These are phyloP conservation scores for Malus hybrid DNA, from an alignment of 331 rosid species.

Conservation along the genomic window DNA sequence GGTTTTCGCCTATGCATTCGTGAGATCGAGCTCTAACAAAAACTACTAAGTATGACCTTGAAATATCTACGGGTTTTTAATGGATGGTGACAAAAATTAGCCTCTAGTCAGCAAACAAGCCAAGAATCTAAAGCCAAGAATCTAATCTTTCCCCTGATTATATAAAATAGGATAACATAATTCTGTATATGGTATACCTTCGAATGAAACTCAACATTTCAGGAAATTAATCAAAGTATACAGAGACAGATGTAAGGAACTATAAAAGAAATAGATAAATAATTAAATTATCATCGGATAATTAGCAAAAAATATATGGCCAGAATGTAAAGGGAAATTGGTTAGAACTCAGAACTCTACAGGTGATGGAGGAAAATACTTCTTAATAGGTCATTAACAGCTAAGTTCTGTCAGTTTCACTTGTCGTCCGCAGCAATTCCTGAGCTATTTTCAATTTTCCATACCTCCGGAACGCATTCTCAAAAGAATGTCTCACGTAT, in stretches of 20 bases:
- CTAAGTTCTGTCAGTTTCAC: conserved; percentile 14
- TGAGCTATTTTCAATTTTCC: conserved; percentile 46
- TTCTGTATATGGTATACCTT: neutral
- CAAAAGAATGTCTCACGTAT: conserved; percentile 46
- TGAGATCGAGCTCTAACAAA: too few relatives aligned
- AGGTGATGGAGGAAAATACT: neutral
- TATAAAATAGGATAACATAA: too few relatives aligned
- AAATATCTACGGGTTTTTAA: too few relatives aligned
- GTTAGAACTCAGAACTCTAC: neutral
- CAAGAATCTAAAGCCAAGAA: too few relatives aligned
- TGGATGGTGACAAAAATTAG: too few relatives aligned
- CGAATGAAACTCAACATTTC: neutral
- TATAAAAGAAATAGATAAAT: neutral
- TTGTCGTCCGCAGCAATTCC: conserved; percentile 37
- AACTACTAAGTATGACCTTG: too few relatives aligned
- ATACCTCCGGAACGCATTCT: conserved; percentile 34
- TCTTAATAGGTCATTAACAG: neutral
- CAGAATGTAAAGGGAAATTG: neutral
- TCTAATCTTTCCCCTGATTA: neutral
- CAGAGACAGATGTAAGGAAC: neutral
- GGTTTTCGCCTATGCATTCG: too few relatives aligned
- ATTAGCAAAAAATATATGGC: neutral
- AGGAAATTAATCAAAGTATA: neutral
- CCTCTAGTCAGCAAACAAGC: neutral
- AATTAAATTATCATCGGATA: neutral